phyloP scores from a whole-genome alignment of 225 moss, liverwort and hornwort species.

The Physcomitrellopsis africana region DNA sequence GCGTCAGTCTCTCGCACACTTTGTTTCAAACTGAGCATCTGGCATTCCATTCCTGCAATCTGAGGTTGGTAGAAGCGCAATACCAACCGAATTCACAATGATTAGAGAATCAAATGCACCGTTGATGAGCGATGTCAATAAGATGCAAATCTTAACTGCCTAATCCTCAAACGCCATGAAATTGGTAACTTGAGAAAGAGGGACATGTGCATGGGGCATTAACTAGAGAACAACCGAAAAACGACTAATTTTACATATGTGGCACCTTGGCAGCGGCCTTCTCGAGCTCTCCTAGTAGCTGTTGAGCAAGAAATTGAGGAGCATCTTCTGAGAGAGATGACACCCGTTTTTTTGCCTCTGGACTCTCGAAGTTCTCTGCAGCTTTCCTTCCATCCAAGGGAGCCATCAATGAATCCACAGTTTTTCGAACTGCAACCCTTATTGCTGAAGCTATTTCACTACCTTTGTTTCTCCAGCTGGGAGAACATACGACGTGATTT shows the following conservation, averaged over 20 bases:
- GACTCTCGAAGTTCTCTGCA: slow-evolving; percentile 48
- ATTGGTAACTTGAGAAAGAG: neutral
- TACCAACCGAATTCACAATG: neutral
- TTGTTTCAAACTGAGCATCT: slow-evolving; percentile 62
- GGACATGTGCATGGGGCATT: too few species aligned
- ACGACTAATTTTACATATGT: too few species aligned
- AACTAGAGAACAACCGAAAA: too few species aligned
- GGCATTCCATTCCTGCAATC: slow-evolving; percentile 69
- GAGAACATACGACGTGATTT: slow-evolving; percentile 41
- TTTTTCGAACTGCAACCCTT: slow-evolving; percentile 54
- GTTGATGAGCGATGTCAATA: neutral
- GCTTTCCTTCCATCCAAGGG: slow-evolving; percentile 59
- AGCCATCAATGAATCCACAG: slow-evolving; percentile 68
- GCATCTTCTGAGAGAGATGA: slow-evolving; percentile 53
- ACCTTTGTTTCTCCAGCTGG: slow-evolving; percentile 53
- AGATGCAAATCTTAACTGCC: slow-evolving; percentile 3
- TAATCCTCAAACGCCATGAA: neutral
- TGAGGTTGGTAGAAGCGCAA: slow-evolving; percentile 25
- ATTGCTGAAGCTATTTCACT: slow-evolving; percentile 52
- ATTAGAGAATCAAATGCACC: neutral
- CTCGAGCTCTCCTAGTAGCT: slow-evolving; percentile 68
- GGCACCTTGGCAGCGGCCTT: slow-evolving; percentile 63
- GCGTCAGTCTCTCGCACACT: slow-evolving; percentile 55
- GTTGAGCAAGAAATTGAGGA: slow-evolving; percentile 64
- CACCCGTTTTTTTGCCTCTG: slow-evolving; percentile 50